Percentiles rank a stretch among this genome's conserved stretches.
Conservation (phyloP, 192 early-diverging fungal genomes). For the Backusella psychrophila region DNA sequence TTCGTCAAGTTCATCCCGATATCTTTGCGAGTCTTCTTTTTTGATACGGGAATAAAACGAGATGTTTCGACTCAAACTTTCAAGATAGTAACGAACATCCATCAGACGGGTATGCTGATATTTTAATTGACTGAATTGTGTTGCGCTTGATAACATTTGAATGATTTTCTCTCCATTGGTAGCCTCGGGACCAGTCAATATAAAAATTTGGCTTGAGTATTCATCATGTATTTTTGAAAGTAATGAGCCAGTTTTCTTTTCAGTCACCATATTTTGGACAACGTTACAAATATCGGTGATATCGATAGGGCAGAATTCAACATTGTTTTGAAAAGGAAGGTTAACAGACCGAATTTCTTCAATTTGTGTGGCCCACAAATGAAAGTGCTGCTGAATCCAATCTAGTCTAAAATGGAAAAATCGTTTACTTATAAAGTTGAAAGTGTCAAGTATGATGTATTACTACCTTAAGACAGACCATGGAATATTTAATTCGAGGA, state of each 20-base stretch:
- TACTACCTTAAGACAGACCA: slow-evolving; percentile 19
- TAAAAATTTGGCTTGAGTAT: slow-evolving; percentile 22
- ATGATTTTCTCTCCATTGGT: slow-evolving; percentile 16
- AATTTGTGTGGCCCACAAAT: slow-evolving; percentile 23
- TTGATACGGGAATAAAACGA: slow-evolving; percentile 37
- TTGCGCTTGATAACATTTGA: slow-evolving; percentile 15
- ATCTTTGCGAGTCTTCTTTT: slow-evolving; percentile 22
- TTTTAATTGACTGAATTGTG: slow-evolving; percentile 3
- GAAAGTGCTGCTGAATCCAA: slow-evolving; percentile 29
- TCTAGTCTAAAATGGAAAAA: slow-evolving; percentile 18
- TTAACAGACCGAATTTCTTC: slow-evolving; percentile 16
- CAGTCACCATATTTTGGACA: slow-evolving; percentile 16
- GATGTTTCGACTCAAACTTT: slow-evolving; percentile 20
- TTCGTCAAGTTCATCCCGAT: slow-evolving; percentile 15
- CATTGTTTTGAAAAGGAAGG: slow-evolving; percentile 16
- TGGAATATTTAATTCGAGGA: slow-evolving; percentile 10
- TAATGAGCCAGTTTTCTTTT: neutral
- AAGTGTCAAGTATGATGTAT: neutral
- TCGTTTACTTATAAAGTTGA: neutral
- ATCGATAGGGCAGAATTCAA: slow-evolving; percentile 30
- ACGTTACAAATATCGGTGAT: slow-evolving; percentile 27
- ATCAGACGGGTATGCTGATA: slow-evolving; percentile 20
- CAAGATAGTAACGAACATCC: slow-evolving; percentile 25
- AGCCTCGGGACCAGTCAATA: slow-evolving; percentile 20
- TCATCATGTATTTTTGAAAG: neutral